Base-by-base conservation (phyloP, 2,329 filamentous ascomycete species). In the Penicillium expansum region DNA sequence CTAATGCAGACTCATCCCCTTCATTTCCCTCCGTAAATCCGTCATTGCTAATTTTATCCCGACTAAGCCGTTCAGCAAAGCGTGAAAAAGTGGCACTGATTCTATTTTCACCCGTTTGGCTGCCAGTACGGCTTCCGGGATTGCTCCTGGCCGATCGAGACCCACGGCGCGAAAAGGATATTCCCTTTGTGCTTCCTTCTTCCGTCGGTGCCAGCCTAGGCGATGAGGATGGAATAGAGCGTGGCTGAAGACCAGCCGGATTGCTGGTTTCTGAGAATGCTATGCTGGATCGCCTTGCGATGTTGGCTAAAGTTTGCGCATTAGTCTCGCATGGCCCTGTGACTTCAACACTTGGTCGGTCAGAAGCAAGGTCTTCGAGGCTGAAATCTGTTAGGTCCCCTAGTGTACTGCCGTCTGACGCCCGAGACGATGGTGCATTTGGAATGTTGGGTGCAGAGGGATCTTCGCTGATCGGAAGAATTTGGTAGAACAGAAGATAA, bases 401-500 rank as follows among this genome's bases (percentile, higher is more conserved):
- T 30, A 56, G 20, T n/a, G 47, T 63, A 48, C 56, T 68, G 41
- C 57, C 65, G 39, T 63, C 60, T 33, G 69, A 70, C 5, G 65
- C 60, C 30, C 61, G 61, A 20, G 67, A 72, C 7, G 69, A 73
- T 6, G 67, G 55, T 13, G 69, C 60, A 35, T 80, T 77, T 8
- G 65, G 63, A 20, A 69, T 51, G 44, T 70, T 72, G 43, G 68
- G 67, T 38, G 71, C 66, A 6, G 69, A 70, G 18, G 74, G 74
- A 61, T 88, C 83, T 55, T 92, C 89, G 30, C 91, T 85, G 67
- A 95, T 91, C 0, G 93, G 92, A 30, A 95, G 84, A 39, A 97
- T 90, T 72, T 97, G 93, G 69, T 97, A 99, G 74, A 97, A 97
- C 0, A 99, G 80, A 7, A 97, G 82, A 71, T 97, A 97, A 0